phyloP scores from a whole-genome alignment of 1,284 basidiomycete species.

The Rugosomyces carneus region DNA sequence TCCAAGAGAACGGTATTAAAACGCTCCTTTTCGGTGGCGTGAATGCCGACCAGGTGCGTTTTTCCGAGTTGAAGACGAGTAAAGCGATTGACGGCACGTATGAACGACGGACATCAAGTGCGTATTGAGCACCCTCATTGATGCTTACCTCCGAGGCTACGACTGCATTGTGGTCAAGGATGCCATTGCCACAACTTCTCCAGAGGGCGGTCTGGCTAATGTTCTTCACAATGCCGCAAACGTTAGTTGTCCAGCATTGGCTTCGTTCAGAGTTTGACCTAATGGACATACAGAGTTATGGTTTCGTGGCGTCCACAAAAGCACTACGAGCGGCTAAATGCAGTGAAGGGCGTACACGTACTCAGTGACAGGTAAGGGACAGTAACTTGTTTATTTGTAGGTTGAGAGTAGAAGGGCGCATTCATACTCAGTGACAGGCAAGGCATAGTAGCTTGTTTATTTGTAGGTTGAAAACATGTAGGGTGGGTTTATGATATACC shows the following conservation, averaged over 20 bases:
- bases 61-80: neutral
- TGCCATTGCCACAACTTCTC: conserved; percentile 56
- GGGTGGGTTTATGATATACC: neutral
- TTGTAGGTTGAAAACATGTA: neutral
- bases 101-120: conserved; percentile 33
- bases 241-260: conserved; percentile 29
- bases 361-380: too few species aligned
- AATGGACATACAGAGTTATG: conserved; percentile 40
- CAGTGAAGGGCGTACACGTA: too few species aligned
- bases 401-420: too few species aligned
- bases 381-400: neutral
- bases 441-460: neutral
- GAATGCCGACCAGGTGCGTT: conserved; percentile 57
- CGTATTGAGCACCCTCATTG: conserved; percentile 58
- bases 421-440: too few species aligned
- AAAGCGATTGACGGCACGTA: neutral
- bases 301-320: conserved; percentile 50
- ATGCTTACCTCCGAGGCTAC: conserved; percentile 60
- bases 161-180: conserved; percentile 55
- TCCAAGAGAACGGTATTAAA: conserved; percentile 56
- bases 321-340: conserved; percentile 23
- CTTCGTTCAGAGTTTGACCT: neutral
- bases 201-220: conserved; percentile 52
- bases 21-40: conserved; percentile 62
- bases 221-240: conserved; percentile 51